phyloP scores from a whole-genome alignment of 2,329 filamentous ascomycete genomes.

The Periconia macrospinosa region DNA sequence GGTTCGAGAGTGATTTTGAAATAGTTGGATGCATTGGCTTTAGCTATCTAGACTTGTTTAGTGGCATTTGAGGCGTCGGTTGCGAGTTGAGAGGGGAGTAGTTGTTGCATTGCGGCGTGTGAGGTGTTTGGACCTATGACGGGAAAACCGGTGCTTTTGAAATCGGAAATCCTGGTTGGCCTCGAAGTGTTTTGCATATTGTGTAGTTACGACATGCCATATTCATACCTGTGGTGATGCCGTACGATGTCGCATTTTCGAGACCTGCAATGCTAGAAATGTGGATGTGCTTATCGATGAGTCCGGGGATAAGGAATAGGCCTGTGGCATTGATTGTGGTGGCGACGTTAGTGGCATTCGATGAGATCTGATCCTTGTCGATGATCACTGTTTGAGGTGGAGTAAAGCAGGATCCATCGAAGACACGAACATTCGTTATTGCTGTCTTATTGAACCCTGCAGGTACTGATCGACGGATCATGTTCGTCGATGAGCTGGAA shows the following conservation, averaged over 20 bases:
- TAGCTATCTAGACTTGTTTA: not conserved
- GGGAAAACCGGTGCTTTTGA: slow-evolving; percentile 1
- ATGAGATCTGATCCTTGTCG: slow-evolving; percentile 5
- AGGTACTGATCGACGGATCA: not conserved
- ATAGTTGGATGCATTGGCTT: not conserved
- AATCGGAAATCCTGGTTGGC: slow-evolving; percentile 1
- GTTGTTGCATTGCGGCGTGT: not conserved
- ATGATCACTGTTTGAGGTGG: slow-evolving; percentile 12
- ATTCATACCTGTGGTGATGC: slow-evolving; percentile 21
- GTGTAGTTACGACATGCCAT: slow-evolving; percentile 7
- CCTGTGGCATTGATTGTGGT: slow-evolving; percentile 14
- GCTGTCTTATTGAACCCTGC: not conserved
- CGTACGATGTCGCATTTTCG: slow-evolving; percentile 11
- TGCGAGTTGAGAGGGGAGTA: not conserved
- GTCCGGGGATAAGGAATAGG: slow-evolving; percentile 19
- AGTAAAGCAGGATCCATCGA: slow-evolving; percentile 11
- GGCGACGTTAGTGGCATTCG: not conserved
- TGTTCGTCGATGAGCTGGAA: not conserved
- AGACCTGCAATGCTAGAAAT: slow-evolving; percentile 8
- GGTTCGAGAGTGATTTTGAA: slow-evolving; percentile 9
- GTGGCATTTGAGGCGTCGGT: slow-evolving; percentile 3
- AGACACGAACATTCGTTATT: slow-evolving; percentile 11
- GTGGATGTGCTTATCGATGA: slow-evolving; percentile 27
- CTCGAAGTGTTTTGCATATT: not conserved
- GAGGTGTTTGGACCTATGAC: slow-evolving; percentile 3